phyloP scores from a whole-genome alignment of 768 basidiomycete species.

The Xanthoconium stramineum region DNA sequence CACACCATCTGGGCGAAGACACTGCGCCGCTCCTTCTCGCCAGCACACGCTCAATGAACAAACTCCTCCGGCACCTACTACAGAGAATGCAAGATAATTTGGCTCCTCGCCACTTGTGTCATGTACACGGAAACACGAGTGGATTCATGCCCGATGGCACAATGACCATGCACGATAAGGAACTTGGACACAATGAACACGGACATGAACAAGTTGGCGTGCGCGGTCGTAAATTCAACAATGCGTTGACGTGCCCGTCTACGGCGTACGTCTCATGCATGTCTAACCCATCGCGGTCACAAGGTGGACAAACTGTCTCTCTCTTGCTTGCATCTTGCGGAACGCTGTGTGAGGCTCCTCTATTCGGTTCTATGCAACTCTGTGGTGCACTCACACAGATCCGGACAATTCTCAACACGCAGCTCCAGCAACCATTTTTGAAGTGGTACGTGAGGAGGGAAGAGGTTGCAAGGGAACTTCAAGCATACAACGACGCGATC shows the following conservation, averaged over 20 bases:
- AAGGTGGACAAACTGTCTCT: conserved; percentile 61
- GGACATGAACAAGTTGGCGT: background rate
- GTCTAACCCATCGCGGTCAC: conserved; percentile 16
- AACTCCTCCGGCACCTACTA: no score
- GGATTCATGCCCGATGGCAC: background rate
- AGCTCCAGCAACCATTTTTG: conserved; percentile 65
- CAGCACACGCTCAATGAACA: no score
- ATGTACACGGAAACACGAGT: background rate
- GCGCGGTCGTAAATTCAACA: conserved; percentile 16
- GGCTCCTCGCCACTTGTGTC: background rate
- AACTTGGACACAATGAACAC: background rate
- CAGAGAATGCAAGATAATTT: background rate
- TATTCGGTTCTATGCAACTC: conserved; percentile 56
- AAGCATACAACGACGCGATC: conserved; percentile 49
- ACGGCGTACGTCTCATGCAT: conserved; percentile 19
- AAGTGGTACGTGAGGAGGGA: conserved; percentile 76
- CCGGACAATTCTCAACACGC: conserved; percentile 51
- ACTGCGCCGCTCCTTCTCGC: no score
- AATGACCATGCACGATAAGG: conserved; percentile 9
- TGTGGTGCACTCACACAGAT: conserved; percentile 48
- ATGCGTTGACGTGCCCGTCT: conserved; percentile 17
- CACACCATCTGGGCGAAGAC: no score
- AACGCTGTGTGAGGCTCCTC: conserved; percentile 68
- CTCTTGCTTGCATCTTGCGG: conserved; percentile 65
- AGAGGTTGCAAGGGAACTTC: conserved; percentile 56